Evolutionary conservation across 2,329 filamentous ascomycete genomes (phyloP).

Genomic region (Phyllosticta citriasiana): DNA sequence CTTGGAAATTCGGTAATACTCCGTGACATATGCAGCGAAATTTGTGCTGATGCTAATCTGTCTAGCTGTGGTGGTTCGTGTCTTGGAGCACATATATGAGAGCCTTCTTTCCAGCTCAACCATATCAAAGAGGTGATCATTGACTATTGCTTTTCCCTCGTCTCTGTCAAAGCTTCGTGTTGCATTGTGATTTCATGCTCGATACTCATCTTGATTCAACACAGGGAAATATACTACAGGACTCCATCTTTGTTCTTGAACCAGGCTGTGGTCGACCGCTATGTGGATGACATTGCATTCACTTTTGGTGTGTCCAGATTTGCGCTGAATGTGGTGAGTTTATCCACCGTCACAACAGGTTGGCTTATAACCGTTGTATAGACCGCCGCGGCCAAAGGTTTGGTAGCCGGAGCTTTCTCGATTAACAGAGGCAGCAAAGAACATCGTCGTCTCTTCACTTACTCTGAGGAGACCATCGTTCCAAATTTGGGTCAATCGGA

Average conservation of each 20-base stretch:
- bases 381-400: slow-evolving; percentile 65
- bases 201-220: neutral
- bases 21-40: neutral
- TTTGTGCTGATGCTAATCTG: slow-evolving; percentile 9
- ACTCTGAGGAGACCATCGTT: slow-evolving; percentile 45
- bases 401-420: slow-evolving; percentile 51
- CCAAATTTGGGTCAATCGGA: slow-evolving; percentile 44
- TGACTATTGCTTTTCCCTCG: neutral
- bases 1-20: slow-evolving; percentile 45
- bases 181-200: neutral
- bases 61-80: slow-evolving; percentile 44
- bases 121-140: slow-evolving; percentile 46
- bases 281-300: slow-evolving; percentile 64
- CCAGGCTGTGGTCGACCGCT: slow-evolving; percentile 58
- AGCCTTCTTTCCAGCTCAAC: slow-evolving; percentile 38
- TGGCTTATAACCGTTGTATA: slow-evolving; percentile 22
- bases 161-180: neutral
- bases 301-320: slow-evolving; percentile 56
- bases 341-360: slow-evolving; percentile 12
- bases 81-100: slow-evolving; percentile 46
- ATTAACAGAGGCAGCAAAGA: slow-evolving; percentile 39
- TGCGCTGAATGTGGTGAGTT: slow-evolving; percentile 58
- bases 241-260: slow-evolving; percentile 60
- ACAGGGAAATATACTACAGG: slow-evolving; percentile 74
- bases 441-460: slow-evolving; percentile 25